Percentiles rank a stretch among this genome's conserved stretches.
Evolutionary conservation across 1,284 basidiomycete genomes (phyloP).

Genomic region (Inonotus hispidus): DNA sequence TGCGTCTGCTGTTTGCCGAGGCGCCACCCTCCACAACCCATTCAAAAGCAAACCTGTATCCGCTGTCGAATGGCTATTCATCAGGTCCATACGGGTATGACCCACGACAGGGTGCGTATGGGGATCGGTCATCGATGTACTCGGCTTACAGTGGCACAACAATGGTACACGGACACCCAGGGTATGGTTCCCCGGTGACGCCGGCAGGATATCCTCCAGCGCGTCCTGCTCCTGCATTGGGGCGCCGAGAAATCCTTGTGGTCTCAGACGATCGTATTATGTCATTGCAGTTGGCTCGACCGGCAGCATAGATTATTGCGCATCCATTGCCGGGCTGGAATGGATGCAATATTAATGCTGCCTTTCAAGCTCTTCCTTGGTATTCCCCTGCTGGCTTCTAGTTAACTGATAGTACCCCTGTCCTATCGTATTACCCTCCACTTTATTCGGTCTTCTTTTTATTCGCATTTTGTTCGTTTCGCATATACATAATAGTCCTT

Average conservation of each 20-base stretch:
- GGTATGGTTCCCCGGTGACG: constrained; percentile 40
- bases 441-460: background rate
- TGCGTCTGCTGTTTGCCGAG: constrained; percentile 90
- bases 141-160: constrained; percentile 2
- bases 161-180: constrained; percentile 28
- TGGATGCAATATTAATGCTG: background rate
- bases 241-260: constrained; percentile 73
- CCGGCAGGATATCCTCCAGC: constrained; percentile 35
- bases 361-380: background rate
- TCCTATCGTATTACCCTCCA: background rate
- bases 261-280: constrained; percentile 77
- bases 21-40: constrained; percentile 81
- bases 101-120: constrained; percentile 15
- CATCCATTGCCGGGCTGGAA: no score
- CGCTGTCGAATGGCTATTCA: constrained; percentile 29
- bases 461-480: background rate
- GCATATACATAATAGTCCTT: constrained; percentile 7
- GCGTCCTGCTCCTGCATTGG: constrained; percentile 28
- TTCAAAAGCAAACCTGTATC: constrained; percentile 27
- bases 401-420: background rate
- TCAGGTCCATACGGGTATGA: constrained; percentile 23
- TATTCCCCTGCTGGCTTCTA: background rate
- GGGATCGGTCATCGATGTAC: constrained; percentile 15
- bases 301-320: background rate
- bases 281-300: constrained; percentile 46